phyloP scores from a whole-genome alignment of 805 yeast genomes.

The Pichia cabralensis region DNA sequence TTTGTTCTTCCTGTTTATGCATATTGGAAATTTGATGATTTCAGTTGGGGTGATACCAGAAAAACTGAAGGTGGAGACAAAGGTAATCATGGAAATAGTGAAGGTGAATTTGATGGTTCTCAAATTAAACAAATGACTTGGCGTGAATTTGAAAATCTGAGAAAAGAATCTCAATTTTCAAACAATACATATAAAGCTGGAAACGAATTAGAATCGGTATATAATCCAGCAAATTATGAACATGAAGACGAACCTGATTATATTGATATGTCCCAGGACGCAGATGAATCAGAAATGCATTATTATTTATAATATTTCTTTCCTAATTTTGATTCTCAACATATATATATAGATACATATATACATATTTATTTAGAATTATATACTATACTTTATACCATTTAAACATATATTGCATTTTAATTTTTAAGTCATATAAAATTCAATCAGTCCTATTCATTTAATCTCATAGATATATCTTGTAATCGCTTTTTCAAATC shows the following conservation, averaged over 20 bases:
- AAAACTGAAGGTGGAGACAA: conserved; percentile 63
- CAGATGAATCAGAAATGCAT: not conserved
- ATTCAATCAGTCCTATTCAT: too few relatives aligned
- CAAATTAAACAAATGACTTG: conserved; percentile 85
- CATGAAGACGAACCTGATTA: conserved; percentile 8
- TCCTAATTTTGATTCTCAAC: too few relatives aligned
- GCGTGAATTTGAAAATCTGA: conserved; percentile 83
- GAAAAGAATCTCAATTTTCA: conserved; percentile 24
- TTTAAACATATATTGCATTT: too few relatives aligned
- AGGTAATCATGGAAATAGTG: conserved; percentile 56
- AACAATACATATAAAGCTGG: conserved; percentile 1
- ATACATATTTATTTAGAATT: too few relatives aligned
- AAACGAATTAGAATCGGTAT: conserved; percentile 16
- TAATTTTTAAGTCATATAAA: too few relatives aligned
- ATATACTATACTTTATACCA: too few relatives aligned
- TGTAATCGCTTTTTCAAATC: too few relatives aligned
- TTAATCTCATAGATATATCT: too few relatives aligned
- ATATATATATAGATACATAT: too few relatives aligned
- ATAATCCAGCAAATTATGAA: conserved; percentile 16
- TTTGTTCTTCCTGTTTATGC: conserved; percentile 79
- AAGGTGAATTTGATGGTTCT: conserved; percentile 87
- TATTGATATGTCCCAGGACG: conserved; percentile 9
- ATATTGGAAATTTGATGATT: conserved; percentile 92
- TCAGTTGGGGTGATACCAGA: conserved; percentile 94
- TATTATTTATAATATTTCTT: not conserved